Conservation (phyloP, 2,329 filamentous ascomycete genomes). For the Lithohypha guttulata region DNA sequence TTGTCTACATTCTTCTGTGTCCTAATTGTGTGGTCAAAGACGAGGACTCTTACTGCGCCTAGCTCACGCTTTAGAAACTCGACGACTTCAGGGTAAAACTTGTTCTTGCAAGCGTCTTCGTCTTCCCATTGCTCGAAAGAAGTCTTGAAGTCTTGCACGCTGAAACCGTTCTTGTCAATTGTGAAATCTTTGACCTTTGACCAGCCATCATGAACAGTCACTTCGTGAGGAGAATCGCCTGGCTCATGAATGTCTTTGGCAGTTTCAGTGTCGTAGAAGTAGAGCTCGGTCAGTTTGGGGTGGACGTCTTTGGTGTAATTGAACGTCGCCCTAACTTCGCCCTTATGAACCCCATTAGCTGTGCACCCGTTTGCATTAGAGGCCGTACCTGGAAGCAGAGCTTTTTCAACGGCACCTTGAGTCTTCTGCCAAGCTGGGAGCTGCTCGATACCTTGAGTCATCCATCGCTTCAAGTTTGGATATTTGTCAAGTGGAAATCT, state of each 20-base stretch:
- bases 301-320: slow-evolving; percentile 38
- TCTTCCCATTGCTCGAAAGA: slow-evolving; percentile 34
- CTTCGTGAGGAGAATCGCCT: slow-evolving; percentile 30
- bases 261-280: slow-evolving; percentile 32
- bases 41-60: slow-evolving; percentile 35
- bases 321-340: slow-evolving; percentile 33
- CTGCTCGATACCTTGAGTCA: slow-evolving; percentile 28
- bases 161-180: slow-evolving; percentile 38
- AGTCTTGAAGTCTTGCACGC: slow-evolving; percentile 32
- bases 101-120: slow-evolving; percentile 27
- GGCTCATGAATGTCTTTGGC: slow-evolving; percentile 33
- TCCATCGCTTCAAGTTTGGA: slow-evolving; percentile 30
- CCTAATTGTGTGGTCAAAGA: slow-evolving; percentile 43
- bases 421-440: slow-evolving; percentile 32
- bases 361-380: slow-evolving; percentile 9
- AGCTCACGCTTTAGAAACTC: slow-evolving; percentile 36
- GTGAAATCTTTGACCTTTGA: slow-evolving; percentile 34
- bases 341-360: slow-evolving; percentile 9
- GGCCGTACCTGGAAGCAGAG: slow-evolving; percentile 24
- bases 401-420: slow-evolving; percentile 31
- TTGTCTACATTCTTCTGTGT: slow-evolving; percentile 23
- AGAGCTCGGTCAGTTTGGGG: slow-evolving; percentile 27
- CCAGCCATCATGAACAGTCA: slow-evolving; percentile 34
- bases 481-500: slow-evolving; percentile 31
- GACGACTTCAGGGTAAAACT: slow-evolving; percentile 40